Evolutionary conservation across 1,284 basidiomycete genomes (phyloP), one percentile per base, ranked within the genome.

Genomic region (Melampsora abietis-canadensis): DNA sequence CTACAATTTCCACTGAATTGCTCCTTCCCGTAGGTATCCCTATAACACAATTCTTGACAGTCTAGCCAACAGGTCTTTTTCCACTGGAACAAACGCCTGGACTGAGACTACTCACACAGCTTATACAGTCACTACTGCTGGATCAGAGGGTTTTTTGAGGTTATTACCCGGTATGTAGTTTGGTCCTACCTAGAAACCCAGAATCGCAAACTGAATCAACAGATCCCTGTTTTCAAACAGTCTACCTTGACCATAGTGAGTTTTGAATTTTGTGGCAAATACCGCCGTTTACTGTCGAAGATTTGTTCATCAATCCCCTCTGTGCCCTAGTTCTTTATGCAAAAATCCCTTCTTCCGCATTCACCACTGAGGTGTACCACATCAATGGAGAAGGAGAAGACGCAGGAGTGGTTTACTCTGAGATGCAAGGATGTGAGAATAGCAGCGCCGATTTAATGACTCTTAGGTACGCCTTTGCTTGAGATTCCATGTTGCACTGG

Each of bases 351-450:
- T 87, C 92, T 77, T 88, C 90, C 5, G 34, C 34, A 37, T 37
- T 37, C 6, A 37, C 34, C 7, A 37, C 96, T 14, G 95, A 98
- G 85, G 91, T 90, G 65, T 76, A 80, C 82, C 94, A 98, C 82
- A 88, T 98, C 79, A 91, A 98, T 82, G 87, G 87, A 12, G 88
- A 92, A 80, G 95, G 92, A 4, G 88, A 95, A 79, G 89, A 98
- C 80, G 91, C 92, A 12, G 96, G 96, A 62, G 96, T 99, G 2
- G 96, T 99, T 34, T 97, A 94, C 82, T 92, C 90, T 79, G 92
- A 95, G 77, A 99, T 99, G 96, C 95, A 98, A 84, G 96, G 93
- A 0, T 87, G 95, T 64, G 91, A 98, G 84, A 98, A 98, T 80
- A 92, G 91, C 4, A 87, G 91, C 0, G 89, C 88, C 15, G 93